Evolutionary conservation across 139 green algal species (phyloP), one percentile per base, ranked within the genome.

Genomic region (Coccomyxa sp.): DNA sequence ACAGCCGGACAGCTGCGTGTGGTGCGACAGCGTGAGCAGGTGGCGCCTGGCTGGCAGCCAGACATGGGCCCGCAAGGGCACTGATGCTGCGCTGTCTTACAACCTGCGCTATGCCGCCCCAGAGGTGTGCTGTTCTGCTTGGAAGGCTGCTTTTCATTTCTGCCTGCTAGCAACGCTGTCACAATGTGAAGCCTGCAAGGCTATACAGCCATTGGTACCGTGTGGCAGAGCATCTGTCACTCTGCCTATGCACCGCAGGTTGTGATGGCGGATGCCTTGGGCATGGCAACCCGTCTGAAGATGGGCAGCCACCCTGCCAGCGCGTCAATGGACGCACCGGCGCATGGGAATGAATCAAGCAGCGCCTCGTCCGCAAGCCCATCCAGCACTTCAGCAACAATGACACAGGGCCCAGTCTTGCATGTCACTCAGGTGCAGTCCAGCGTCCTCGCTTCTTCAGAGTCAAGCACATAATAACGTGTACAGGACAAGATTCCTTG

Each of bases 101-200:
- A 34, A 41, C 74, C 74, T 78, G 27, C 74, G 74, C 74, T 39
- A 70, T 38, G 74, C 74, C 33, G 74, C 74, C 0, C 74, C 74
- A 29, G 74, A 78, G 69, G 69, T 74, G 10, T 2, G 69, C 27
- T 8, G 64, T 1, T 16, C n/a, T n/a, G n/a, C n/a, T n/a, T n/a
- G n/a, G n/a, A n/a, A n/a, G n/a, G n/a, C n/a, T n/a, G n/a, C n/a
- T n/a, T n/a, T n/a, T n/a, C n/a, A n/a, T n/a, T n/a, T n/a, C n/a
- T n/a, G n/a, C n/a, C n/a, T n/a, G n/a, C n/a, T n/a, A n/a, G n/a
- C n/a, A n/a, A n/a, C n/a, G n/a, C 14, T 64, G 3, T 64, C 50
- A 64, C 5, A 8, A 37, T 36, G 27, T 38, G 24, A 72, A 22
- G 31, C 64, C 27, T 34, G 64, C 6, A 5, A 64, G 27, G 22